Conservation (phyloP, 768 basidiomycete species). For the Kwoniella bestiolae region DNA sequence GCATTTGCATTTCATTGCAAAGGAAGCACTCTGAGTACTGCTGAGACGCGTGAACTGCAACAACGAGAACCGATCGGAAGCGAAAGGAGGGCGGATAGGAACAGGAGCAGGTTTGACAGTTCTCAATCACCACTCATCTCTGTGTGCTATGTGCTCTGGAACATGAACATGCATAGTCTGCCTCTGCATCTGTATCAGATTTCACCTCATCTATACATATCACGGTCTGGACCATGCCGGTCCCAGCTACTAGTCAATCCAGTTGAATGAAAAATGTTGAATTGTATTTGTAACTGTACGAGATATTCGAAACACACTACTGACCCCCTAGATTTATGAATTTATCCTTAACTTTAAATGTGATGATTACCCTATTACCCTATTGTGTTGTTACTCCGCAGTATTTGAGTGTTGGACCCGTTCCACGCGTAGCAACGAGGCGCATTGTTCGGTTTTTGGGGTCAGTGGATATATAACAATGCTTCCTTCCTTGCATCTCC, state of each 20-base stretch:
- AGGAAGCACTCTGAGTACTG: no score
- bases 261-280: neutral
- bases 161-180: neutral
- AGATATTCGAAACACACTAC: slow-evolving; percentile 15
- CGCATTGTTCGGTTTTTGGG: neutral
- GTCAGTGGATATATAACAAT: slow-evolving; percentile 1
- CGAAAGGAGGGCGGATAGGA: neutral
- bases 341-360: neutral
- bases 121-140: no score
- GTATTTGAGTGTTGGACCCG: neutral
- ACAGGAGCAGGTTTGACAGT: neutral
- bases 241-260: no score
- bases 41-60: no score
- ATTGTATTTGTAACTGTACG: no score
- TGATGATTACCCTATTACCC: neutral
- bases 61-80: neutral
- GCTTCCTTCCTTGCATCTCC: neutral
- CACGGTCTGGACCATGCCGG: neutral
- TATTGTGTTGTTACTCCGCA: slow-evolving; percentile 5
- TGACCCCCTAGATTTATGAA: neutral
- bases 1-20: no score
- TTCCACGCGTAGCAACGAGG: neutral
- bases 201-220: neutral
- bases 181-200: neutral
- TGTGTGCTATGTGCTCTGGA: no score